A percentile compares a stretch with the other conserved stretches of the same genome.
Evolutionary conservation across 2,329 filamentous ascomycete genomes (phyloP).

Genomic region (Rhexocercosporidium sp.): DNA sequence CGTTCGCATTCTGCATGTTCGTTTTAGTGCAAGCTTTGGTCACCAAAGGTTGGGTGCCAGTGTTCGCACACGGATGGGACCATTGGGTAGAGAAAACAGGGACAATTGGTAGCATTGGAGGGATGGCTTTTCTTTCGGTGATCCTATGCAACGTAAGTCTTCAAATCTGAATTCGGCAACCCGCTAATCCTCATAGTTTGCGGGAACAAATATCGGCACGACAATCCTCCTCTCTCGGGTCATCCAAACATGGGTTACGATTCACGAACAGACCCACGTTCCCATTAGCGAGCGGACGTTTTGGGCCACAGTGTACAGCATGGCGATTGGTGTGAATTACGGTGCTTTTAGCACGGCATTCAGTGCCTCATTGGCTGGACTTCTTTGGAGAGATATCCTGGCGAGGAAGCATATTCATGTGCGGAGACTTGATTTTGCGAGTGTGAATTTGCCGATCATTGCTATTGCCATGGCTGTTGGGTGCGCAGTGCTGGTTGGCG

Average conservation of each 20-base stretch:
- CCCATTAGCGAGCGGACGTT: conserved; percentile 69
- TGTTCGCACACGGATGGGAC: conserved; percentile 76
- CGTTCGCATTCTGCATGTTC: conserved; percentile 77
- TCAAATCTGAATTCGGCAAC: background rate
- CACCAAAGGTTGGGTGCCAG: conserved; percentile 75
- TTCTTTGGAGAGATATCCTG: conserved; percentile 76
- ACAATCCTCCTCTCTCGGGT: conserved; percentile 75
- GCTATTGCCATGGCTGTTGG: conserved; percentile 70
- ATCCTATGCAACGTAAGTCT: conserved; percentile 72
- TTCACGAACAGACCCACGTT: conserved; percentile 53
- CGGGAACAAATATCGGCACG: conserved; percentile 78
- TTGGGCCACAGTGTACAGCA: conserved; percentile 76
- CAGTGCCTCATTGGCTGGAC: conserved; percentile 72
- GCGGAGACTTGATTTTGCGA: conserved; percentile 66
- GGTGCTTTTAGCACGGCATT: conserved; percentile 76
- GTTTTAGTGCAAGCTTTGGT: conserved; percentile 74
- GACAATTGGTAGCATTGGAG: conserved; percentile 69
- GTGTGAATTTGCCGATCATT: conserved; percentile 74
- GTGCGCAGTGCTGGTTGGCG: conserved; percentile 63
- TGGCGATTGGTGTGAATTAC: conserved; percentile 77
- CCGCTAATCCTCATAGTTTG: conserved; percentile 58
- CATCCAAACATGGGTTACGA: conserved; percentile 70
- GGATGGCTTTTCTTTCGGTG: conserved; percentile 75
- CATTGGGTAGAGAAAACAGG: conserved; percentile 74
- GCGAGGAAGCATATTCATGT: conserved; percentile 71